Evolutionary conservation across 2,329 filamentous ascomycete genomes (phyloP).

Genomic region (Fusarium sp.): DNA sequence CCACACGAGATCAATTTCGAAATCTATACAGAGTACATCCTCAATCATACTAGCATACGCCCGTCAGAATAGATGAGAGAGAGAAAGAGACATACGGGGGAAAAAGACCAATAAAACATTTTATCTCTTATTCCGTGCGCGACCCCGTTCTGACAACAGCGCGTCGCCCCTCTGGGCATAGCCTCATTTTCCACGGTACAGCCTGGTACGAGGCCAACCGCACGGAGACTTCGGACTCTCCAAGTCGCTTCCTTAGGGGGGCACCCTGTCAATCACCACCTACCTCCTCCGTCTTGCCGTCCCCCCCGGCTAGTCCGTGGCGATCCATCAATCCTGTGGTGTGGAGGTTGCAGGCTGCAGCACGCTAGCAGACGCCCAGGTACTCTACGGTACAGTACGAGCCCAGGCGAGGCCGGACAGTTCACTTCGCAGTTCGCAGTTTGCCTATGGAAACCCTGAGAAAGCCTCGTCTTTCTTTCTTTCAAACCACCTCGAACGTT

Average conservation of each 20-base stretch:
- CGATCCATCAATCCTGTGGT: conserved; percentile 38
- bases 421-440: conserved; percentile 20
- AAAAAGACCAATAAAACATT: conserved; percentile 6
- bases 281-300: conserved; percentile 24
- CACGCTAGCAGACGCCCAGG: conserved; percentile 35
- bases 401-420: conserved; percentile 13
- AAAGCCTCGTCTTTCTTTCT: conserved; percentile 30
- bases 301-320: conserved; percentile 39
- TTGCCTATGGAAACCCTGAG: conserved; percentile 31
- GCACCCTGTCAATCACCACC: conserved; percentile 35
- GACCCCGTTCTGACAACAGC: conserved; percentile 29
- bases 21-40: neutral
- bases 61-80: neutral
- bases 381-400: conserved; percentile 33
- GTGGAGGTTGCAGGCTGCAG: conserved; percentile 40
- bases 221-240: conserved; percentile 32
- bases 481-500: conserved; percentile 28
- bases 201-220: conserved; percentile 10
- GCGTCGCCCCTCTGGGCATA: conserved; percentile 24
- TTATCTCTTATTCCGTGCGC: conserved; percentile 14
- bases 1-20: neutral
- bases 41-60: neutral
- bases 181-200: conserved; percentile 28
- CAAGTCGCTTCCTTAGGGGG: conserved; percentile 21
- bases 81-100: neutral